Base-by-base conservation (phyloP, 2,329 filamentous ascomycete genomes). In the Dothistroma septosporum region DNA sequence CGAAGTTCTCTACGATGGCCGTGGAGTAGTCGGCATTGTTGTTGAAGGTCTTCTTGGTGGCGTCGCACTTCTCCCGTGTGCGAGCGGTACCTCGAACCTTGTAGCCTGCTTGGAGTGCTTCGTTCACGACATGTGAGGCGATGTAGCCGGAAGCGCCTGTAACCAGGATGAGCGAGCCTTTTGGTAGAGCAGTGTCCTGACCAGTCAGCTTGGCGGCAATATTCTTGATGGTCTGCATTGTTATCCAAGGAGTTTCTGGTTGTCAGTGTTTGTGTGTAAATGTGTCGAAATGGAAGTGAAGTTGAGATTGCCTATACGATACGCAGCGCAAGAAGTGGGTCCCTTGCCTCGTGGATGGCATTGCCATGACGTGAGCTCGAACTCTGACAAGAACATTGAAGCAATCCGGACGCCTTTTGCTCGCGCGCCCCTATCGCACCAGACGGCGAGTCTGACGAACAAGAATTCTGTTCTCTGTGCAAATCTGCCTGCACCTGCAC, bases 121-220 rank as follows among this genome's bases (percentile, higher is more conserved):
- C 66, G 28, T 72, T 67, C n/a, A 67, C 64, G 1, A 72, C 66
- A 58, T 72, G 68, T 2, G 61, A 63, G 37, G 63, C 71, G 48
- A 73, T 69, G 57, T 67, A 70, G 14, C 71, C 69, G 19, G 66
- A 70, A 24, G 66, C 70, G 22, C 71, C 72, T 5, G 72, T 72
- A 19, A 73, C 68, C 10, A 74, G 61, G 50, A 73, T 64, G 32
- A 70, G 67, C 9, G 68, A 69, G 31, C 65, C 69, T 47, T 64
- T 61, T 14, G 68, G 63, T 1, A 72, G 56, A 28, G 61, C 64
- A 2, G 60, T 56, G 12, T 64, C 60, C 24, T 60, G 46, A 48
- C 60, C 62, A 8, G 53, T 49, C 31, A 60, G 31, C 33, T 62
- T 57, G 31, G 57, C 57, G 35, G 53, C 53, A 12, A 59, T 57